phyloP scores from a whole-genome alignment of 345 rosid species.

The Noccaea bulbosa region DNA sequence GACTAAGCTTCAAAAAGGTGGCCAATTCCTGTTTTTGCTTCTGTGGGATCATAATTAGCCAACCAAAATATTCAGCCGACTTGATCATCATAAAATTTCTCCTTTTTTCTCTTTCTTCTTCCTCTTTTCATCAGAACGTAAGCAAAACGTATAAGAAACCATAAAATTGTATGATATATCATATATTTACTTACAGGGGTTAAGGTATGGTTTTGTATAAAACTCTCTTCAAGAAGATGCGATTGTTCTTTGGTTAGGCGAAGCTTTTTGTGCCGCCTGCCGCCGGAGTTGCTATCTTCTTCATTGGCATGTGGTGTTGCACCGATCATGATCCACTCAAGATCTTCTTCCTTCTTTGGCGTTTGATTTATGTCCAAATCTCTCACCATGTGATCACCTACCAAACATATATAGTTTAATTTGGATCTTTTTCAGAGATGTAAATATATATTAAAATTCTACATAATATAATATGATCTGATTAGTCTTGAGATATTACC shows the following conservation, averaged over 20 bases:
- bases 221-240: conserved; percentile 69
- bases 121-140: conserved; percentile 11
- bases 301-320: conserved; percentile 35
- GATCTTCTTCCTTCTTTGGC: conserved; percentile 40
- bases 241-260: conserved; percentile 73
- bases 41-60: conserved; percentile 41
- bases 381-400: conserved; percentile 43
- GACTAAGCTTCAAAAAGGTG: conserved; percentile 62
- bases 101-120: background rate
- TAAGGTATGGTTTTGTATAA: conserved; percentile 65
- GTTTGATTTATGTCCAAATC: conserved; percentile 44
- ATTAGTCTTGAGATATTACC: conserved; percentile 46
- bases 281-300: conserved; percentile 41
- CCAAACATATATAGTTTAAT: conserved; percentile 13
- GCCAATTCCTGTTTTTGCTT: conserved; percentile 67
- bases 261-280: conserved; percentile 69
- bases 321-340: conserved; percentile 38
- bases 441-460: background rate
- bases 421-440: background rate
- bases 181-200: conserved; percentile 53
- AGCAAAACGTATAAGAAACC: conserved; percentile 21
- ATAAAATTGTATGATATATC: conserved; percentile 1
- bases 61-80: conserved; percentile 14
- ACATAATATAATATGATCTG: conserved; percentile 11
- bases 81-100: conserved; percentile 4